Conservation (phyloP, 352 stramenopile species). For the Globisporangium cylindrosporum region DNA sequence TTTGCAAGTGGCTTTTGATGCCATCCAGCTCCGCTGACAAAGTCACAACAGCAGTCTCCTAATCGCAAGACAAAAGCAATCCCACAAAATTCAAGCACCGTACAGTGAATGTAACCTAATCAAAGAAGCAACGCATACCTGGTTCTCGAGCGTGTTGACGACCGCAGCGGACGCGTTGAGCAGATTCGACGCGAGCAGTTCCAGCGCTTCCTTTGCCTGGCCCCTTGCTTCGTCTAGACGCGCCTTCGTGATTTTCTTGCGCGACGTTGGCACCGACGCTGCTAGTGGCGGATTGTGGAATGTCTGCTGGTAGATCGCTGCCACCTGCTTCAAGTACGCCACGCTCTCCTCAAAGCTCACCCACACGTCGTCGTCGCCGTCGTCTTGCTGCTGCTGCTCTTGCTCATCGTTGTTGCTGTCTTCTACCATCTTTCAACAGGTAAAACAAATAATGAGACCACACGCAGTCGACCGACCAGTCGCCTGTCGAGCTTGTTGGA, state of each 20-base stretch:
- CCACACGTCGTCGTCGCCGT: constrained; percentile 29
- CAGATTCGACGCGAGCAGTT: constrained; percentile 59
- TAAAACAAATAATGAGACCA: background rate
- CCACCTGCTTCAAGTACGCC: constrained; percentile 45
- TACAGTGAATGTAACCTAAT: no score
- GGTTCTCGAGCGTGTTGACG: constrained; percentile 33
- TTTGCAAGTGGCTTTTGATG: background rate
- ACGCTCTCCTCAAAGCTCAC: constrained; percentile 52
- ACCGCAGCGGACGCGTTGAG: constrained; percentile 44
- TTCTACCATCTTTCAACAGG: background rate
- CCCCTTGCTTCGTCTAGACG: constrained; percentile 43
- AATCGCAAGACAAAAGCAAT: background rate
- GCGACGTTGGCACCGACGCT: background rate
- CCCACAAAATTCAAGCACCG: no score
- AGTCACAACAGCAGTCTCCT: background rate
- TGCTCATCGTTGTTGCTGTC: constrained; percentile 1
- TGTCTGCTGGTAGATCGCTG: constrained; percentile 48
- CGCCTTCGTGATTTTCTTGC: constrained; percentile 30
- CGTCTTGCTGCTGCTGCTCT: constrained; percentile 3
- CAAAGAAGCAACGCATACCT: constrained; percentile 20
- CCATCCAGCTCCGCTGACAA: background rate
- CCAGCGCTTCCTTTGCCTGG: constrained; percentile 48
- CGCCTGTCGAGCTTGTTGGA: background rate
- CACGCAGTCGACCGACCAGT: background rate
- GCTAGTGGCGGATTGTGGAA: constrained; percentile 18